Evolutionary conservation across 306 rosid genomes (phyloP), one percentile per base, ranked within the genome.

Genomic region (Cucurbita ficifolia): DNA sequence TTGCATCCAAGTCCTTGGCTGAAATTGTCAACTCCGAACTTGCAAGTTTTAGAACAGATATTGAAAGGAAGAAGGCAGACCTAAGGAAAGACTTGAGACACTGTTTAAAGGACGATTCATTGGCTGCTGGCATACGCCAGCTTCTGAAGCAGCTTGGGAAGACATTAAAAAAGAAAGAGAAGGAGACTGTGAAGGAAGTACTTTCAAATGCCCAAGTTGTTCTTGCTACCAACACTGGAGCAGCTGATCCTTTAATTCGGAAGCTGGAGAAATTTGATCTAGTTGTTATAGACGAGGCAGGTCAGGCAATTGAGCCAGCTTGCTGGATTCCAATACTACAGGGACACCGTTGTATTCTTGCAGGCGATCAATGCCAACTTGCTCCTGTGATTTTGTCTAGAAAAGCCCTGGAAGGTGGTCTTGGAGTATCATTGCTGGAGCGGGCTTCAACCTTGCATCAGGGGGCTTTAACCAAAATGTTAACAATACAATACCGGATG

Each of bases 111-210:
- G 89, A 90, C 76, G 96, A 90, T 75, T 90, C 96, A 40, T 81
- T 90, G 76, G 96, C 91, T 33, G 94, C 94, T 19, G 96, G 96
- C 51, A 88, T 90, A 79, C 96, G 96, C 62, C 96, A 88, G 80
- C 96, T 90, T 76, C 72, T 90, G 76, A 90, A 88, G 79, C 94
- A 90, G 73, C 78, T 88, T 46, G 91, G 85, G 59, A 86, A 84
- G 84, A 70, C 89, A 2, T 68, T 90, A 73, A 90, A 84, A 84
- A 90, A 84, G 82, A 82, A 90, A 85, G 96, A 90, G 82, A 90
- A 90, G 77, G 90, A 83, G 76, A 87, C 82, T 4, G 85, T 88
- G 48, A 79, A 83, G 73, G 96, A 90, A 77, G 88, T 90, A 40
- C 80, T 90, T 72, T 80, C 90, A 7, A 70, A 73, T 82, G 94